Evolutionary conservation across 2,329 filamentous ascomycete genomes (phyloP), one percentile per base, ranked within the genome.

Genomic region (Calonectria pseudoreteaudii): DNA sequence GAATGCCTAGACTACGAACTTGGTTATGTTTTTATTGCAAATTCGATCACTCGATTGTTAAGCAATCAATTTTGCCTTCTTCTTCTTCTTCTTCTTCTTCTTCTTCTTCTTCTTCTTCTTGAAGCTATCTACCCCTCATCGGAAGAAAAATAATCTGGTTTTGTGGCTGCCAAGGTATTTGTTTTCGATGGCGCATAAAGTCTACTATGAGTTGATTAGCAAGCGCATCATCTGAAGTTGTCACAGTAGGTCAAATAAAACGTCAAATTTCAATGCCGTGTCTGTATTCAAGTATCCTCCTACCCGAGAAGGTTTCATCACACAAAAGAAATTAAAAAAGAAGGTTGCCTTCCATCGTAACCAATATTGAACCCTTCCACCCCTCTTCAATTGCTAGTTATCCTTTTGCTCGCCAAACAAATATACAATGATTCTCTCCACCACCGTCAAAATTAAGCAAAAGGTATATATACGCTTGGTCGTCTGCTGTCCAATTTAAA

Each of bases 271-370:
- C 60, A 79, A 79, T 74, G 58, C 72, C 70, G 60, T 62, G 16
- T 73, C 67, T 75, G 62, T 74, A 67, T 70, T 70, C 53, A 67
- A 50, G n/a, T 73, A 68, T 66, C 62, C 56, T 62, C 56, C 71
- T 74, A 72, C 69, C 66, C 49, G 66, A 70, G 64, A 69, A 56
- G 56, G 65, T 64, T 53, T 69, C 49, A 50, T 70, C 47, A 71
- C 74, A 78, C 74, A 78, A 80, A 78, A 70, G 74, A 79, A 77
- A 79, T 71, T 76, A 74, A 44, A 30, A 30, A 49, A 49, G 60
- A 52, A 65, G 23, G 58, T 44, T 64, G 53, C 30, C 52, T 34
- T 36, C 66, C 31, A 69, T 66, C 36, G 44, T 66, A 58, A 62
- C 36, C 50, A 50, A 69, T 60, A 73, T 64, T 67, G 47, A 50